Evolutionary conservation across 257 asterid genomes (phyloP).

Genomic region (Capsicum chinense): DNA sequence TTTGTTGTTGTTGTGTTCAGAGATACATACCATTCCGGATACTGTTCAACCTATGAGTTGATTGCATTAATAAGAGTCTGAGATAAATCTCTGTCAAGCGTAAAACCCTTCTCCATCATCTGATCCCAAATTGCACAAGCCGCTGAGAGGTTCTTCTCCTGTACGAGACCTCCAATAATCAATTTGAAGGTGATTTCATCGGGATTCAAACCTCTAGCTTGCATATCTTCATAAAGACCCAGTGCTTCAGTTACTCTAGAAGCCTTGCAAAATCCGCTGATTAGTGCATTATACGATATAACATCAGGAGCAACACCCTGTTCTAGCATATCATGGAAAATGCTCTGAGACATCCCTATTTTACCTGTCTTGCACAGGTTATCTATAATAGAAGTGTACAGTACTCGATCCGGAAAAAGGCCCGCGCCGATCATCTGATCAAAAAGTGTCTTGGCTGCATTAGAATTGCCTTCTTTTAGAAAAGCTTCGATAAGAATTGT

Average conservation of each 20-base stretch:
- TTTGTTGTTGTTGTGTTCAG: not conserved
- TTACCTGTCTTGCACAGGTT: constrained; percentile 70
- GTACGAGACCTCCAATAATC: constrained; percentile 76
- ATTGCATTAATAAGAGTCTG: constrained; percentile 66
- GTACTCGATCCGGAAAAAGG: constrained; percentile 62
- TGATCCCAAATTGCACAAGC: constrained; percentile 92
- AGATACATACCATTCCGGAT: constrained; percentile 37
- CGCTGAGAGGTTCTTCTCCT: constrained; percentile 61
- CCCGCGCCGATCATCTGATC: constrained; percentile 70
- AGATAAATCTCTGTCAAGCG: constrained; percentile 81
- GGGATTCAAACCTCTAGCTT: constrained; percentile 61
- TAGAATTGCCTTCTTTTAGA: constrained; percentile 70
- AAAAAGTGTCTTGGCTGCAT: constrained; percentile 60
- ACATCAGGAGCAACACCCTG: constrained; percentile 75
- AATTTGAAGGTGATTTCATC: constrained; percentile 81
- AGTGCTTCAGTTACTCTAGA: constrained; percentile 72
- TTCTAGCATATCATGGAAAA: constrained; percentile 67
- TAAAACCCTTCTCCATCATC: constrained; percentile 94
- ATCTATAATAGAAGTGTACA: constrained; percentile 73
- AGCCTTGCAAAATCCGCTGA: constrained; percentile 73
- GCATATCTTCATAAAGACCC: constrained; percentile 71
- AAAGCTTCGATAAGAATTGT: constrained; percentile 75
- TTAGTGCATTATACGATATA: constrained; percentile 77
- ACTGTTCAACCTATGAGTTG: constrained; percentile 46
- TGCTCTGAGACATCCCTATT: constrained; percentile 58